These are phyloP conservation scores for Gautieria morchelliformis DNA, from an alignment of 768 basidiomycete genomes.

Conservation along the genomic window DNA sequence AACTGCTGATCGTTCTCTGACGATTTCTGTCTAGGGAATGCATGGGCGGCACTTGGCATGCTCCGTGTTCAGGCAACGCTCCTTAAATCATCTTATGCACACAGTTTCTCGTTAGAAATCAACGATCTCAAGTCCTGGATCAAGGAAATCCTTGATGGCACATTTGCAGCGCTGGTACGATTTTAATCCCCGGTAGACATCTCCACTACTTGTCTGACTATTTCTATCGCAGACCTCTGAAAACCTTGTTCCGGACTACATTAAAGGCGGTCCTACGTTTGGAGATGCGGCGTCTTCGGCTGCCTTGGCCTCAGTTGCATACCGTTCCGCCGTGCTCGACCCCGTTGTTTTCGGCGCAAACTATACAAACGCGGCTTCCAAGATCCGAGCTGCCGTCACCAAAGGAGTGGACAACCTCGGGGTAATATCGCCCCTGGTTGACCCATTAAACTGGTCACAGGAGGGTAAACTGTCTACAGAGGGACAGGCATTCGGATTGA, in stretches of 20 bases:
- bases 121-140: constrained; percentile 24
- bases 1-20: neutral
- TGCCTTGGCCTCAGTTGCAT: constrained; percentile 16
- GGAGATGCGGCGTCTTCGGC: constrained; percentile 28
- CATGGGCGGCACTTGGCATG: constrained; percentile 35
- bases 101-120: constrained; percentile 21
- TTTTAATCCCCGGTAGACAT: neutral
- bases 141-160: constrained; percentile 25
- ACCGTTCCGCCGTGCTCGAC: constrained; percentile 20
- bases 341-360: constrained; percentile 23
- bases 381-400: constrained; percentile 23
- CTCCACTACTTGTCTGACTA: neutral
- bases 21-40: constrained; percentile 20
- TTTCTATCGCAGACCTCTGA: constrained; percentile 17
- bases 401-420: constrained; percentile 27
- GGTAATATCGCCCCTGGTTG: constrained; percentile 25
- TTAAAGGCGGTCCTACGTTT: constrained; percentile 22
- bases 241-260: constrained; percentile 28
- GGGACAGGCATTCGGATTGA: constrained; percentile 7
- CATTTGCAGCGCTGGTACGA: constrained; percentile 20
- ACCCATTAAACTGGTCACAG: constrained; percentile 25
- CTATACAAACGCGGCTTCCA: constrained; percentile 22
- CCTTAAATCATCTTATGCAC: constrained; percentile 18
- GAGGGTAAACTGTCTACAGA: constrained; percentile 15
- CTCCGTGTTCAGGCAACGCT: constrained; percentile 30